Base-by-base conservation (phyloP, 1,284 basidiomycete species). In the Moniliella sp. region DNA sequence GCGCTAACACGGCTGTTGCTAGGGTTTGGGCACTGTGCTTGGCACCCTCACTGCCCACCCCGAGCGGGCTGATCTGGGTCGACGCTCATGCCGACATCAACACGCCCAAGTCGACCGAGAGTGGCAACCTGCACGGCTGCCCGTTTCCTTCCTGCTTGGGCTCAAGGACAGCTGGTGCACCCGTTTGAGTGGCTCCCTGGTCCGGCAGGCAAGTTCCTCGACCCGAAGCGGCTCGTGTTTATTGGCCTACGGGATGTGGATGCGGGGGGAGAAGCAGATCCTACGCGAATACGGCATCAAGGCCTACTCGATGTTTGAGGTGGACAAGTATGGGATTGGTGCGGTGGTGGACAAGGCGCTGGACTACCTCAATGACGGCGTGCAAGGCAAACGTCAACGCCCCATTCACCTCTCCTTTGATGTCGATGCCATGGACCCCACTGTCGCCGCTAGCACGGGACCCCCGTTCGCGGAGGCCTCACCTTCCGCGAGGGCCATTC, bases 101-200 rank as follows among this genome's bases (percentile, higher is more conserved):
- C 65, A 91, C 86, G 5, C 67, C 72, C 4, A 70, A 76, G 34
- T 76, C 80, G 8, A 91, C 86, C 14, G 50, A 52, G 11, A 77
- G 79, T 36, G 86, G 88, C 28, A 94, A 97, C 64, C 74, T 99
- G 41, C 91, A 97, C 65, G 91, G 91, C 43, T 93, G 91, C 75
- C 91, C 23, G 71, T 94, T 30, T 81, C 88, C 12, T 97, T 97
- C 72, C 73, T 97, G 27, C 42, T 63, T 28, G 62, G 62, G 5
- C 43, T 64, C 9, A 40, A 52, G 8, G 63, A 54, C 14, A 54
- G 26, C 45, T 56, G 16, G 46, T 37, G 31, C 56, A 54, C 2
- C 57, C 54, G 48, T 59, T 56, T 48, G 34, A 32, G 21, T 59
- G 56, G 56, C 36, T 57, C 14, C 46, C 55, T 27, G 21, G 21